phyloP scores from a whole-genome alignment of 371 early-diverging fungal species.

The Apophysomyces trapeziformis region DNA sequence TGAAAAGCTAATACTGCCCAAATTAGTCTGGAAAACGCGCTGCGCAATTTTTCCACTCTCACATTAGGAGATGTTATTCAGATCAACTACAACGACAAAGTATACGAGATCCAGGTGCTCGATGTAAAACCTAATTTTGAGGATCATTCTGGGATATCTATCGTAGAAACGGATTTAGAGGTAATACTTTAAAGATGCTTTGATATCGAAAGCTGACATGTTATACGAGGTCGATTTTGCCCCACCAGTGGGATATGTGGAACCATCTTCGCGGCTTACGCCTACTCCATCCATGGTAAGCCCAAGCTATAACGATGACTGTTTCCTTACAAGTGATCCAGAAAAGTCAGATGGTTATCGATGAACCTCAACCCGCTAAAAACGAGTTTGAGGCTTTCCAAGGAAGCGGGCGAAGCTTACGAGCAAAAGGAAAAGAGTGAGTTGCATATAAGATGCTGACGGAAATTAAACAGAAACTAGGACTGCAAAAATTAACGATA shows the following conservation, averaged over 20 bases:
- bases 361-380: conserved; percentile 48
- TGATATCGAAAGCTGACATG: background rate
- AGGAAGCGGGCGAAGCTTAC: conserved; percentile 46
- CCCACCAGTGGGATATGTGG: conserved; percentile 97
- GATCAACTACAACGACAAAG: conserved; percentile 89
- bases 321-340: conserved; percentile 20
- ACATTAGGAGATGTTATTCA: conserved; percentile 94
- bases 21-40: conserved; percentile 89
- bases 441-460: conserved; percentile 4
- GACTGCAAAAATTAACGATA: conserved; percentile 10
- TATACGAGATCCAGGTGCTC: conserved; percentile 90
- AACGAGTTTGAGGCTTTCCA: conserved; percentile 43
- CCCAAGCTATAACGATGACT: background rate
- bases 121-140: conserved; percentile 84
- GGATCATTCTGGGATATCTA: conserved; percentile 82
- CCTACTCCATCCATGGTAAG: conserved; percentile 49
- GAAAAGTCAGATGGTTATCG: conserved; percentile 59
- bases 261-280: conserved; percentile 65
- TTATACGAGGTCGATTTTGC: conserved; percentile 90
- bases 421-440: conserved; percentile 48
- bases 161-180: conserved; percentile 98
- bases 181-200: conserved; percentile 36
- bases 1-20: background rate
- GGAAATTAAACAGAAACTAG: conserved; percentile 1
- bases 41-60: conserved; percentile 94